Evolutionary conservation across 345 rosid species (phyloP).

Genomic region (Murraya paniculata): DNA sequence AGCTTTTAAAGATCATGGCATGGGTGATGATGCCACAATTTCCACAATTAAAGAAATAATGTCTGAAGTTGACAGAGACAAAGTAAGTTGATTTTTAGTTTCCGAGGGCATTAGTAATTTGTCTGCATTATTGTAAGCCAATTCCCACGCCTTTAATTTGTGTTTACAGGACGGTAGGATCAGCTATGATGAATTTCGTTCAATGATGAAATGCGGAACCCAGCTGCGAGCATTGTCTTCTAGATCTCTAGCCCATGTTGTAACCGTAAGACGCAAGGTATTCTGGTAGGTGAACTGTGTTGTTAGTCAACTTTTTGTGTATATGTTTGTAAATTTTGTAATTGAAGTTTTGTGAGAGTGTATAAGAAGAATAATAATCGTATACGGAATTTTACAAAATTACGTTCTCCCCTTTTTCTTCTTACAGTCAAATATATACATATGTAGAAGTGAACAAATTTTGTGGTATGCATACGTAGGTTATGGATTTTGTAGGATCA

Average conservation of each 20-base stretch:
- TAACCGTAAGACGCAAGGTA: not conserved
- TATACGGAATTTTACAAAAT: too few relatives aligned
- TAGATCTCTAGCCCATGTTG: conserved; percentile 12
- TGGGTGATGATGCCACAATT: conserved; percentile 55
- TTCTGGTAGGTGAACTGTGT: not conserved
- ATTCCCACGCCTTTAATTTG: not conserved
- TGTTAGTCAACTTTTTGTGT: not conserved
- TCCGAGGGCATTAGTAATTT: not conserved
- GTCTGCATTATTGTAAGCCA: not conserved
- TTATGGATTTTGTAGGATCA: too few relatives aligned
- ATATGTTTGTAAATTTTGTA: not conserved
- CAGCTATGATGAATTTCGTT: conserved; percentile 76
- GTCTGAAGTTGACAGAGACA: conserved; percentile 84
- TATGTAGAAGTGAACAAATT: fast-evolving
- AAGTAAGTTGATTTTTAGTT: conserved; percentile 40
- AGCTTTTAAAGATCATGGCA: conserved; percentile 75
- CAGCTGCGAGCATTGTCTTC: conserved; percentile 50
- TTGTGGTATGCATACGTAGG: too few relatives aligned
- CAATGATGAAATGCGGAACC: conserved; percentile 86
- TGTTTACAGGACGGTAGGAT: conserved; percentile 79
- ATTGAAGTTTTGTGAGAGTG: not conserved
- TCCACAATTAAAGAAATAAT: conserved; percentile 66
- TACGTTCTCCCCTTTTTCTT: too few relatives aligned
- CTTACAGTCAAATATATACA: too few relatives aligned
- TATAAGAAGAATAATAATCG: too few relatives aligned